These are phyloP conservation scores for Coemansia sp. DNA, from an alignment of 192 early-diverging fungal genomes.

Conservation along the genomic window DNA sequence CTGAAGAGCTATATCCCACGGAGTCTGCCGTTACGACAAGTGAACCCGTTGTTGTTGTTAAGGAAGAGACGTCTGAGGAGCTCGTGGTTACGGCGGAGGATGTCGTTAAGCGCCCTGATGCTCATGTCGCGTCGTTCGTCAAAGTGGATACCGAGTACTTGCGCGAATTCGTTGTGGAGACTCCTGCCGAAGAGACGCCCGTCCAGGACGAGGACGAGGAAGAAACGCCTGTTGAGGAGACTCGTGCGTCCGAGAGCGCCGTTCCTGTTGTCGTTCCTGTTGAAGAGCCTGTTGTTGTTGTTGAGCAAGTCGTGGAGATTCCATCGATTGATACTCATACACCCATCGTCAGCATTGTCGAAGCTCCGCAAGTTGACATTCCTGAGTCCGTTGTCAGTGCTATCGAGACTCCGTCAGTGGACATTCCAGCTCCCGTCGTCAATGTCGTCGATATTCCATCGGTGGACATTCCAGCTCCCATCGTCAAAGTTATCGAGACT, in stretches of 20 bases:
- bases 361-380: too few species aligned
- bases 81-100: neutral
- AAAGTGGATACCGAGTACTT: slow-evolving; percentile 1
- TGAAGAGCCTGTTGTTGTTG: slow-evolving; percentile 4
- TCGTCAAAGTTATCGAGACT: neutral
- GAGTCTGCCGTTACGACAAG: too few species aligned
- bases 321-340: neutral
- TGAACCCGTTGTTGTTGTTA: too few species aligned
- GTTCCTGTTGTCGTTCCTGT: neutral
- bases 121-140: slow-evolving; percentile 5
- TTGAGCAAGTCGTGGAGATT: neutral
- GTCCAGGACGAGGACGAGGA: too few species aligned
- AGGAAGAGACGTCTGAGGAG: neutral
- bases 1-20: neutral
- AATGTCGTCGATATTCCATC: neutral
- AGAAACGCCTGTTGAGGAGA: neutral
- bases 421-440: neutral
- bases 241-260: neutral
- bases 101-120: neutral
- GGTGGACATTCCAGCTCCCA: neutral
- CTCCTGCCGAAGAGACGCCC: too few species aligned
- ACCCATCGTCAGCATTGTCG: neutral
- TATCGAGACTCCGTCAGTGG: neutral
- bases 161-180: neutral
- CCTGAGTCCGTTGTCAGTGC: neutral